Evolutionary conservation across 805 yeast genomes (phyloP), one percentile per base, ranked within the genome.

Genomic region (Hemisphaericaspora nanyangensis): DNA sequence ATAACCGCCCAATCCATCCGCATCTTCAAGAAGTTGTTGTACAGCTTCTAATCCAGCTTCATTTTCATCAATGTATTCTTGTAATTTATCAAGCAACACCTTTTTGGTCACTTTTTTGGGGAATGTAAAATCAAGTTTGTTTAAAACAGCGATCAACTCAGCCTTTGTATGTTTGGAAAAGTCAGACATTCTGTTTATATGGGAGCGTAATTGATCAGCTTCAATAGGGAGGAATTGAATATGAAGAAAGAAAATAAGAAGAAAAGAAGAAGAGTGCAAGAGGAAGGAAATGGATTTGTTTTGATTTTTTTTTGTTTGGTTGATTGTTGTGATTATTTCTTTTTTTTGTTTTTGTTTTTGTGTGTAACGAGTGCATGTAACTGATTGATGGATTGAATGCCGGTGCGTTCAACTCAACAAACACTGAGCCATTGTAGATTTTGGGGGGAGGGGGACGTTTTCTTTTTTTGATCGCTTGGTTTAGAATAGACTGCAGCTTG

Each of bases 21-120:
- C 46, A 29, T 54, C 56, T 17, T 43, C 43, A 19, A 50, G 39
- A 16, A 48, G 30, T 3, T 38, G 28, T 34, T 47, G 50, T 12
- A 60, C 49, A 15, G 51, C 45, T 22, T 41, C 42, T 13, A 45
- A 44, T 5, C 58, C 60, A 31, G 48, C 55, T 22, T 52, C 56
- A 46, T 51, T 48, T 16, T 49, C 41, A 31, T 48, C 52, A 34
- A 64, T 50, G 44, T 51, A 63, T 6, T 41, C 47, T 25, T 59
- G 62, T 37, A 68, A 54, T 43, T 63, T 68, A 30, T 67, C 72
- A 20, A 65, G 51, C 51, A 68, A 61, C 4, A 61, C 52, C 48
- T 60, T 64, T 53, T 68, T 68, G 32, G 73, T 68, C 48, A 67
- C 72, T 47, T 68, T 68, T 30, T 64, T 44, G 35, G 56, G 49